Base-by-base conservation (phyloP, 352 stramenopile species). In the Pythium dissotocum region DNA sequence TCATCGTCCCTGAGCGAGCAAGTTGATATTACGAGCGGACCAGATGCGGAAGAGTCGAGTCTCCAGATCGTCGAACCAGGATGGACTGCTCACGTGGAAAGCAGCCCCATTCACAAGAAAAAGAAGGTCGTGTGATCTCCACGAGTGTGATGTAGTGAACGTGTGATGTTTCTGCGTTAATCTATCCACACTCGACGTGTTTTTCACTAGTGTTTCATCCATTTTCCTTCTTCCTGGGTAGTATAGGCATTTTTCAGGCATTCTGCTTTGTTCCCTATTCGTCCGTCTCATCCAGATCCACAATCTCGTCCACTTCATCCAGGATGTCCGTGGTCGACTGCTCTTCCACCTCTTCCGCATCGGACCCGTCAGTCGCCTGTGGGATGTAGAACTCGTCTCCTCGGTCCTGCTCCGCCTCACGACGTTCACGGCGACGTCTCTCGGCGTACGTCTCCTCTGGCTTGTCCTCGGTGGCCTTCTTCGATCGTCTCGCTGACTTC, bases 261-360 rank as follows among this genome's bases (percentile, higher is more conserved):
- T 24, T 24, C 21, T 24, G 21, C 30, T 42, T 10, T 63, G 4
- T 44, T 67, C 46, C n/a, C 16, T 65, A 48, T 44, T 61, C 56
- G 26, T 76, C 75, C 13, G 72, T 33, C 1, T 80, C 77, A 48
- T 93, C 85, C 12, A 94, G 74, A 38, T 92, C 79, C 7, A 80
- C 61, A 12, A 85, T 69, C 44, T 77, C 64, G 1, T 73, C 68
- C 1, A 81, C 76, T 38, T 82, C 71, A 16, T 70, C 52, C n/a
- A 58, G 64, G n/a, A 57, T 30, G 12, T 46, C 46, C 33, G 52
- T 8, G 2, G 33, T 42, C 14, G 55, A 16, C 10, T 53, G 24
- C 12, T 66, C 68, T 1, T 56, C 36, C 4, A 67, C 61, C 2
- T 58, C 60, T 21, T 68, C 48, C 14, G 51, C 68, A 6, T 71